Conservation (phyloP, 192 early-diverging fungal genomes). For the Spinellus fusiger region DNA sequence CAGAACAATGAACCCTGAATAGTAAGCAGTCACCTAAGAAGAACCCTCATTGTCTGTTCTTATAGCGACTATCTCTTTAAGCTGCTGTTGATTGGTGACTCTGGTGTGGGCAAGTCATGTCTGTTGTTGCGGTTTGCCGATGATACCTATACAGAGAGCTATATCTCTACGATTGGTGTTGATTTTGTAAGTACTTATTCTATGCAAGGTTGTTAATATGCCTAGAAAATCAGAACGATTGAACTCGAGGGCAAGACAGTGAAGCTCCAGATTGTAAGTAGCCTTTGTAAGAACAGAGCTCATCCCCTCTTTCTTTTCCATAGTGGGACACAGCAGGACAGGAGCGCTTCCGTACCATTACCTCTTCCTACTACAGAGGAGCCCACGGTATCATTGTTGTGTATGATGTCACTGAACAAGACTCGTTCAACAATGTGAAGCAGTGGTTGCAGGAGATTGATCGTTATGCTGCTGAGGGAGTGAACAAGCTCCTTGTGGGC, state of each 20-base stretch:
- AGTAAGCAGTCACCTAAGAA: not conserved
- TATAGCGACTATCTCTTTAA: conserved; percentile 96
- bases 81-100: conserved; percentile 92
- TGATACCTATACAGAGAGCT: conserved; percentile 95
- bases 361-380: conserved; percentile 95
- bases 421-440: conserved; percentile 94
- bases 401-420: conserved; percentile 95
- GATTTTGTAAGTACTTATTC: conserved; percentile 73
- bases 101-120: conserved; percentile 96
- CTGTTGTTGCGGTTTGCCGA: conserved; percentile 92
- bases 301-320: not conserved
- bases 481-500: conserved; percentile 96
- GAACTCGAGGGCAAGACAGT: conserved; percentile 96
- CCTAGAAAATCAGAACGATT: conserved; percentile 93
- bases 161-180: conserved; percentile 95
- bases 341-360: conserved; percentile 98
- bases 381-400: conserved; percentile 99
- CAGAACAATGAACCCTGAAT: conserved; percentile 8
- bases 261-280: conserved; percentile 86
- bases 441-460: conserved; percentile 99
- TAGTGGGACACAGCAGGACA: conserved; percentile 98
- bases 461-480: conserved; percentile 93
- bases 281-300: not conserved
- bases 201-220: not conserved
- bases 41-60: not conserved